A percentile compares a stretch with the other conserved stretches of the same genome.
Evolutionary conservation across 331 rosid species (phyloP).

Genomic region (Prunus yedoensis): DNA sequence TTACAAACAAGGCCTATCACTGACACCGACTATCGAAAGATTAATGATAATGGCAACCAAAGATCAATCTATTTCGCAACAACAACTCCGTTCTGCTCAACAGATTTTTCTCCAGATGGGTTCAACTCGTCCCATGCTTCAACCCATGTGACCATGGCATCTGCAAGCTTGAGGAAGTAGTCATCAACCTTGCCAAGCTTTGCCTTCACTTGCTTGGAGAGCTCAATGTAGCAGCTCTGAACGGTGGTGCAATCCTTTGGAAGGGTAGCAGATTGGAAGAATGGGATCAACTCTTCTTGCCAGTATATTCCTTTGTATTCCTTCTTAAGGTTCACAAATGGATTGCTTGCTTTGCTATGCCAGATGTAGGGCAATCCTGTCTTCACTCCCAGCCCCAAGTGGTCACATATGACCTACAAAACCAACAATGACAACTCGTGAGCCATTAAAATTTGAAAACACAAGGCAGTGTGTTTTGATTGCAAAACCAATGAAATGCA

Average conservation of each 20-base stretch:
- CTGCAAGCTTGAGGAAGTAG: conserved; percentile 53
- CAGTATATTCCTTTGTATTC: conserved; percentile 61
- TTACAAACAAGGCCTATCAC: conserved; percentile 3
- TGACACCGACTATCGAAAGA: conserved; percentile 13
- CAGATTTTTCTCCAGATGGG: conserved; percentile 36
- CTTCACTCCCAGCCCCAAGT: conserved; percentile 52
- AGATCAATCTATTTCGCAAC: conserved; percentile 24
- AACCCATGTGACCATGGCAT: conserved; percentile 59
- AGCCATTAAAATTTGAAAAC: conserved; percentile 5
- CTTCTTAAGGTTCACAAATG: conserved; percentile 58
- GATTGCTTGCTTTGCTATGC: conserved; percentile 66
- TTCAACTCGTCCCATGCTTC: conserved; percentile 62
- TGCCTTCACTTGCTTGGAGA: conserved; percentile 53
- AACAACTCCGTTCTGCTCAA: conserved; percentile 24
- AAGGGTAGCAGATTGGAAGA: conserved; percentile 43
- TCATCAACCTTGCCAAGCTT: conserved; percentile 43
- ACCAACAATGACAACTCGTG: background rate
- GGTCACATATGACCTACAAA: conserved; percentile 50
- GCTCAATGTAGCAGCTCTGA: conserved; percentile 50
- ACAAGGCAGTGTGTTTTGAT: background rate
- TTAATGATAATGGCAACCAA: conserved; percentile 5
- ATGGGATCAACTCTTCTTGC: conserved; percentile 57
- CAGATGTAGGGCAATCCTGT: conserved; percentile 60
- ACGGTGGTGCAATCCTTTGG: conserved; percentile 47
- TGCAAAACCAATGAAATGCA: background rate